Evolutionary conservation across 768 basidiomycete genomes (phyloP), one percentile per base, ranked within the genome.

Genomic region (Boletus tomentosulus): DNA sequence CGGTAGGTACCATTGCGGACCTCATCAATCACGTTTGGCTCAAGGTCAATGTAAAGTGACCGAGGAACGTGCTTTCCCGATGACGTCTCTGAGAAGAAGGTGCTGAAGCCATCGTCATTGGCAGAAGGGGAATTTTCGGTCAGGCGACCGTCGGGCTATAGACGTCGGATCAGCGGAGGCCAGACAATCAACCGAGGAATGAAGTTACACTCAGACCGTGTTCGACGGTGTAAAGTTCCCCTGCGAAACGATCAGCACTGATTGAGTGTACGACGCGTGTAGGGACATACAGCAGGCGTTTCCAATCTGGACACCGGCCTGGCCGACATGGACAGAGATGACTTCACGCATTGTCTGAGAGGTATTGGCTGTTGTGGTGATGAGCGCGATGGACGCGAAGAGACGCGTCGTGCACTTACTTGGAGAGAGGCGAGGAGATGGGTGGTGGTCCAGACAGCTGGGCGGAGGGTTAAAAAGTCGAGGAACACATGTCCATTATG

Each of bases 181-280:
- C 35, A 50, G 43, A 51, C 38, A 47, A 6, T 19, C 38, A 15
- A 48, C 33, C 37, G 16, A 56, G 30, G 34, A 19, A 55, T 30
- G 30, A 56, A 65, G 27, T 76, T 72, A 97, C 96, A 73, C 89
- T 95, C 56, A 99, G 79, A 70, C 95, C 95, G 74, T 98, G 97
- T 75, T 99, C 97, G 65, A 97, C 86, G 67, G 94, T 97, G 79
- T 99, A 99, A 57, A 98, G 84, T 76, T 98, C 96, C 96, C 92
- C 91, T 93, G 71, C 28, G 66, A 52, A 59, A 38, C 30, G 16
- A 57, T 70, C 19, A 71, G 57, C 30, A 51, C 49, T 34, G 50
- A 56, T 42, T 46, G 34, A 43, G 45, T 34, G 53, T 45, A 31
- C 27, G 46, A 57, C 66, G 63, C 58, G 65, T 56, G 53, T 11